Base-by-base conservation (phyloP, 2,329 filamentous ascomycete genomes). In the Diplodia intermedia region DNA sequence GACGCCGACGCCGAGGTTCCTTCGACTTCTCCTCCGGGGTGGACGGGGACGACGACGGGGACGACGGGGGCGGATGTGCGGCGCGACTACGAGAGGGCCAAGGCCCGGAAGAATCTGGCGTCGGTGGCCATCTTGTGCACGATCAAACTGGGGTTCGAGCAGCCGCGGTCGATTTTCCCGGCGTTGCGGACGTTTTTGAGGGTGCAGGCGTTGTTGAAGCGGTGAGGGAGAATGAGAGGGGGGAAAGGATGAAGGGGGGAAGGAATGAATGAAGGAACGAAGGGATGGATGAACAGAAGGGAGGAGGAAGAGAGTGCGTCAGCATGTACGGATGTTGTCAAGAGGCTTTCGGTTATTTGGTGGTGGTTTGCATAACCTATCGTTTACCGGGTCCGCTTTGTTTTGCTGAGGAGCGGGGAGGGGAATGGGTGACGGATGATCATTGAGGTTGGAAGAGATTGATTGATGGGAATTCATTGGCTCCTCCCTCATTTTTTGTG, bases 41-140 rank as follows among this genome's bases (percentile, higher is more conserved):
- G 23, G 26, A n/a, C 56, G 33, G 29, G 49, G 18, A 40, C 52
- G 54, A 26, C 52, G 20, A 12, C 15, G 7, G 11, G 26, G 36
- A 1, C 53, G 36, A 1, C 53, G 26, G 36, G 1, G 18, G 20
- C 4, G 11, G 60, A 38, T 38, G 26, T 57, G 57, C 40, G 49
- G 38, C 50, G 66, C 50, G 57, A 62, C 20, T 65, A 65, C 50
- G 50, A 65, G 26, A 29, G 56, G 18, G 66, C 66, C 4, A 47
- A 40, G 49, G 56, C 66, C 18, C 36, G 66, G 23, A 68, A 68
- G 66, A 50, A 11, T n/a, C 40, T 68, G 33, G 57, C 57, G 33
- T 57, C 56, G 38, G 40, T 53, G 31, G 36, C 57, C 12, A 23
- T 55, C 2, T 20, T 63, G 38, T 65, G 66, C 57, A 49, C 33